Base-by-base conservation (phyloP, 139 green algal species). In the Chlorella sorokiniana region DNA sequence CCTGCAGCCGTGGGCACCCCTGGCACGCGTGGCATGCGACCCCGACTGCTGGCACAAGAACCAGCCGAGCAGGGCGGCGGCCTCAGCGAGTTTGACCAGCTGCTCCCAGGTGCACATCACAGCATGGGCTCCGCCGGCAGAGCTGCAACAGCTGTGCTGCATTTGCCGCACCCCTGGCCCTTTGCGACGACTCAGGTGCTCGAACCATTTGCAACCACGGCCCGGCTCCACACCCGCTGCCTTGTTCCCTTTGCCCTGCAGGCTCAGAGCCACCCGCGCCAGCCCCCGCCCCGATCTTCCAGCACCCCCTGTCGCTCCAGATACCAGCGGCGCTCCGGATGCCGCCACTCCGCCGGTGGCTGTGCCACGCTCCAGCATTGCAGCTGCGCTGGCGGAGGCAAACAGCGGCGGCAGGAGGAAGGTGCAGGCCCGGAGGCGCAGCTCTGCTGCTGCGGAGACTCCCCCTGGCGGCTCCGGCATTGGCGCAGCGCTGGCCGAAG, bases 81-180 rank as follows among this genome's bases (percentile, higher is more conserved):
- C 33, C 77, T 82, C 45, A 52, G 45, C 31, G 77, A 82, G 63
- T 82, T 82, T 76, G 77, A 82, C 64, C 63, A 75, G 27, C 77
- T 72, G 64, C 42, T 75, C 44, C 62, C 77, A 56, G 77, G 77
- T 82, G 33, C 14, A 37, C 35, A 29, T 31, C 25, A 11, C 41
- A 59, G 48, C 48, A 11, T 16, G 48, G 48, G 48, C 48, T 56
- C 10, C 22, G 4, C 35, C 5, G 5, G 40, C 25, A 29, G 5
- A 6, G 5, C 5, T 11, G 40, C 68, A 18, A 45, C 11, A 1
- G 22, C 16, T 29, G 44, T 48, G 52, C 35, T 18, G 6, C 29
- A 27, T 29, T 3, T 70, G 38, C 2, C 44, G 52, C 67, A 9
- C 25, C 5, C 29, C 42, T 77, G 29, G 68, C 33, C 33, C 29